Evolutionary conservation across 257 asterid species (phyloP), one percentile per base, ranked within the genome.

Genomic region (Solanum piurae): DNA sequence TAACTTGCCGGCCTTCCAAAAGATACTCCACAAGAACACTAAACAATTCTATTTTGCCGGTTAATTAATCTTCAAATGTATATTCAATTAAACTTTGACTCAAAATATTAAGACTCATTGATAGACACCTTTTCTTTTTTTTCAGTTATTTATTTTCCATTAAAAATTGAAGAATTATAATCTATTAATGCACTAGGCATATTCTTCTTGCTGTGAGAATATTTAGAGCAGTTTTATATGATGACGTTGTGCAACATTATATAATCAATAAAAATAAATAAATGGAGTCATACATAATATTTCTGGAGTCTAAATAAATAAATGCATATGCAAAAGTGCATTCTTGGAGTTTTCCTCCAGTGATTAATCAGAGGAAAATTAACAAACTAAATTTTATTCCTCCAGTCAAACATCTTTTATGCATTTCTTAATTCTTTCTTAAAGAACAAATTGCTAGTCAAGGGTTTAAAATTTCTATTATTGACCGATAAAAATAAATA

Each of bases 1-100:
- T 46, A 80, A 27, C 2, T 82, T 80, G 89, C 92, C 89, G 92
- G 88, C 92, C 84, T 34, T 33, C 85, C 85, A 37, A 86, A 79
- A 44, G 84, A 44, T 44, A 8, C 40, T 46, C 66, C 40, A 46
- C 6, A 80, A 36, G 42, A 46, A 3, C 27, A 29, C 68, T 29
- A 49, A 29, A 82, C 38, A 49, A 82, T 82, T 82, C 7, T 46
- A 46, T 16, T 16, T 27, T 44, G 85, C 85, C 85, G 66, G 16
- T 79, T 80, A 5, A 80, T 74, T 20, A 2, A 37, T 80, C 68
- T 80, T 46, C 18, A 46, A 80, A 46, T 80, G 18, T 16, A 80
- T 46, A 44, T 80, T 80, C 10, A 80, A 80, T 80, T 80, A 46
- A 44, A 80, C 85, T 46, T 29, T 80, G 68, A 46, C 85, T 46